Evolutionary conservation across 257 asterid species (phyloP), one percentile per base, ranked within the genome.

Genomic region (Sherardia arvensis): DNA sequence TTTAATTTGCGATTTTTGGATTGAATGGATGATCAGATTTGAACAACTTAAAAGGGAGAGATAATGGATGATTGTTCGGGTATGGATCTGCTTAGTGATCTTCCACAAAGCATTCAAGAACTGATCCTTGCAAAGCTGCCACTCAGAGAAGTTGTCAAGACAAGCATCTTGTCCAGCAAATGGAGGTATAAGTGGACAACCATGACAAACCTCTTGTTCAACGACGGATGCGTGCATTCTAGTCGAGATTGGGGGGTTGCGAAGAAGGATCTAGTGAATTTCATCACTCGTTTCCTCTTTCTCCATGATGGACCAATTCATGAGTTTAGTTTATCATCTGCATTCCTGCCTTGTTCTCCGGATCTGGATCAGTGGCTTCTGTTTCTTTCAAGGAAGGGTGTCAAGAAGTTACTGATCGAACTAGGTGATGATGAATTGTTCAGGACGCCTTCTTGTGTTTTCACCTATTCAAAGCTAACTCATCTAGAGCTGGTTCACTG

Each of bases 171-270:
- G 57, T 86, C 97, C 1, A 78, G 80, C 38, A 77, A 71, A 67
- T 91, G 98, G 98, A 83, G 97, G 70, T 90, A 85, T 61, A 85
- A 80, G 75, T 93, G 99, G 99, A 67, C 90, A 63, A 73, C 85
- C 15, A 67, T 93, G 64, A 78, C 94, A 20, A 69, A 84, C 69
- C 82, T 93, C 15, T 84, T 76, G 53, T 93, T 93, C 53, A 85
- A 83, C 62, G 96, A 90, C 74, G 43, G 72, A 11, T 84, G 94
- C 59, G 78, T 72, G 17, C 28, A 49, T 11, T 71, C 77, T 15
- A 69, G 47, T 43, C 47, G 71, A 47, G 90, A 84, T 45, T 68
- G 74, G 69, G 53, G 72, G 27, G 27, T 43, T 49, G 76, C 73
- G n/a, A 83, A 81, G 78, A 64, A 63, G 33, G 71, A 58, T 56